Conservation (phyloP, 2,329 filamentous ascomycete genomes). For the Fusarium clavum region DNA sequence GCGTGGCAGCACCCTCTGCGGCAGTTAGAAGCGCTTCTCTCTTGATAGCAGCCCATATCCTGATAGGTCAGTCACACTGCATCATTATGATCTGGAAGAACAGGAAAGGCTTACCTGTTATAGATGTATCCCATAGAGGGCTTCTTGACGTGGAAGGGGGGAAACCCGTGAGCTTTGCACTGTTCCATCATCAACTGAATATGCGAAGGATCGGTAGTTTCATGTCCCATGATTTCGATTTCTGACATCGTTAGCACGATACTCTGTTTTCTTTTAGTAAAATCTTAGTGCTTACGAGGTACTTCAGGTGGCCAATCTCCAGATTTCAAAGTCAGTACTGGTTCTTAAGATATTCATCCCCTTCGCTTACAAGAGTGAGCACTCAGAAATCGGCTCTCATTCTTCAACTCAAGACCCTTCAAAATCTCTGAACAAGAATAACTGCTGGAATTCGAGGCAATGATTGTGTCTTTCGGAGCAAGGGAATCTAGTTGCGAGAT, state of each 20-base stretch:
- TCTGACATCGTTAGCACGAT: constrained; percentile 9
- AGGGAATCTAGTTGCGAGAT: constrained; percentile 55
- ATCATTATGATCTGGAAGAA: background rate
- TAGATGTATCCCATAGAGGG: constrained; percentile 51
- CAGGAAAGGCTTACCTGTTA: constrained; percentile 37
- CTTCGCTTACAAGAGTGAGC: constrained; percentile 56
- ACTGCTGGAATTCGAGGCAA: constrained; percentile 61
- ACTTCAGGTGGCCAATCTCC: constrained; percentile 51
- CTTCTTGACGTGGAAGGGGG: constrained; percentile 47
- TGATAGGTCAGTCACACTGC: constrained; percentile 5
- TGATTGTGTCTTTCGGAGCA: constrained; percentile 51
- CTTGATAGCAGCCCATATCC: constrained; percentile 51
- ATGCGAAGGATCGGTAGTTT: constrained; percentile 36
- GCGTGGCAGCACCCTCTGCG: constrained; percentile 47
- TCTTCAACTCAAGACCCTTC: constrained; percentile 50
- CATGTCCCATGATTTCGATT: constrained; percentile 51
- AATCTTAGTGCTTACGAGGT: constrained; percentile 25
- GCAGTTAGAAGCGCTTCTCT: constrained; percentile 48
- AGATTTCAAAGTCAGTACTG: background rate
- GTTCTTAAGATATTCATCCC: rapidly evolving
- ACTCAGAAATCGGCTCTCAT: constrained; percentile 54
- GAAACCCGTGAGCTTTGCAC: constrained; percentile 47
- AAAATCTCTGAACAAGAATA: constrained; percentile 59
- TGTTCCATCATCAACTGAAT: constrained; percentile 43
- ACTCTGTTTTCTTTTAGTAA: rapidly evolving